Percentiles rank a stretch among this genome's conserved stretches.
These are phyloP conservation scores for Licmophora abbreviata DNA, from an alignment of 108 stramenopile species.

Conservation along the genomic window DNA sequence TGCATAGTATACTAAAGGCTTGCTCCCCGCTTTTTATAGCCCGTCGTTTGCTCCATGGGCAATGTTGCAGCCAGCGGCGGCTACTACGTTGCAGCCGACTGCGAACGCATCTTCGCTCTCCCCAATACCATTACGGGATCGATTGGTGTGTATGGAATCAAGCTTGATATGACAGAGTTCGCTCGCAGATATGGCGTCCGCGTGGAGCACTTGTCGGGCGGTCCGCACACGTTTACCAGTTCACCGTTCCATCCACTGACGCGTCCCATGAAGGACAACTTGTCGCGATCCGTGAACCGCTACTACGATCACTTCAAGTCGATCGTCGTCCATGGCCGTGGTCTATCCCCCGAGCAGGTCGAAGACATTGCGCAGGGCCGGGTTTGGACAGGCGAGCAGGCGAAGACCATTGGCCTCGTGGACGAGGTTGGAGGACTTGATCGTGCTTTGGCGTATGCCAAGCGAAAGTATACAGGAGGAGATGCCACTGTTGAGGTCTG, in stretches of 20 bases:
- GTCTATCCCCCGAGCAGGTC: constrained; percentile 35
- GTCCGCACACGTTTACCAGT: constrained; percentile 37
- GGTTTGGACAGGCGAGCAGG: constrained; percentile 75
- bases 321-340: constrained; percentile 47
- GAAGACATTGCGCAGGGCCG: constrained; percentile 59
- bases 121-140: constrained; percentile 68
- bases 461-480: constrained; percentile 37
- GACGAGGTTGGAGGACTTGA: constrained; percentile 67
- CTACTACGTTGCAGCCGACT: constrained; percentile 61
- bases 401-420: constrained; percentile 52
- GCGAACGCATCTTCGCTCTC: constrained; percentile 57
- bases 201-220: constrained; percentile 42
- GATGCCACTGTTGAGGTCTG: constrained; percentile 40
- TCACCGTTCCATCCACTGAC: constrained; percentile 54
- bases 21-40: constrained; percentile 4
- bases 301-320: constrained; percentile 62
- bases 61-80: constrained; percentile 75
- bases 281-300: constrained; percentile 30
- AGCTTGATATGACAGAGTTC: constrained; percentile 51
- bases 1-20: background rate
- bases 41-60: constrained; percentile 58
- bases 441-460: constrained; percentile 60
- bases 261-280: constrained; percentile 39
- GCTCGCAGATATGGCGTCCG: constrained; percentile 53
- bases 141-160: constrained; percentile 69